These are phyloP conservation scores for Pestalotiopsis fici DNA, from an alignment of 2,329 filamentous ascomycete species.

Conservation along the genomic window DNA sequence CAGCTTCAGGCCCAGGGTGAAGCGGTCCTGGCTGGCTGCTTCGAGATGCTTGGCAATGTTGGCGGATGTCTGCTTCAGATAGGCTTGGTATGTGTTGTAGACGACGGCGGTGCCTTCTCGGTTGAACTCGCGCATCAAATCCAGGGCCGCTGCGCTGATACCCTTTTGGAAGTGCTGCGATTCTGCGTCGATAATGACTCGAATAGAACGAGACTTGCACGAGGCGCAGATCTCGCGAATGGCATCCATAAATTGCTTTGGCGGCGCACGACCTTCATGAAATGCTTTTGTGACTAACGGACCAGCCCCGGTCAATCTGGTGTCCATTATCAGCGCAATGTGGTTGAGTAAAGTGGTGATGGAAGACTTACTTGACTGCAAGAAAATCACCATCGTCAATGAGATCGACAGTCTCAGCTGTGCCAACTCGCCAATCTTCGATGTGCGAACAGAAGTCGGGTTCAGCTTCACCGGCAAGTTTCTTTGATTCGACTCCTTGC, in stretches of 20 bases:
- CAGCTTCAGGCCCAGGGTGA: constrained; percentile 56
- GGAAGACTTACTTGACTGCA: constrained; percentile 35
- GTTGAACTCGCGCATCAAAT: constrained; percentile 41
- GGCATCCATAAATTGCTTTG: constrained; percentile 42
- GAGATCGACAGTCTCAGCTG: constrained; percentile 29
- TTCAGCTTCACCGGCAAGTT: neutral
- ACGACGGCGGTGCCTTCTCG: constrained; percentile 33
- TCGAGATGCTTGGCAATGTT: constrained; percentile 46
- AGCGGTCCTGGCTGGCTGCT: constrained; percentile 43
- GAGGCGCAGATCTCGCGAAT: constrained; percentile 38
- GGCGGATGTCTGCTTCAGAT: constrained; percentile 48
- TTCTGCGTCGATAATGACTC: constrained; percentile 48
- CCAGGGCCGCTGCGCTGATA: constrained; percentile 32
- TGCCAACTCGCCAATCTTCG: constrained; percentile 35
- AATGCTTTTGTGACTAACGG: neutral
- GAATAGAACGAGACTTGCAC: constrained; percentile 38
- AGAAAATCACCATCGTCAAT: constrained; percentile 35
- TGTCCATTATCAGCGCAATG: neutral
- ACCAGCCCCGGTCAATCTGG: constrained; percentile 6
- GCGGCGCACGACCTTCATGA: constrained; percentile 30
- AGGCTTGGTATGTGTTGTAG: constrained; percentile 58
- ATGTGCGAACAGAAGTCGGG: constrained; percentile 31
- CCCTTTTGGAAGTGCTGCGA: constrained; percentile 44
- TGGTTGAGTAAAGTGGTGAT: neutral
- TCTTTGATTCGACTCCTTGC: constrained; percentile 14